Base-by-base conservation (phyloP, 2,329 filamentous ascomycete species). In the Plectosphaerella cucumerina region DNA sequence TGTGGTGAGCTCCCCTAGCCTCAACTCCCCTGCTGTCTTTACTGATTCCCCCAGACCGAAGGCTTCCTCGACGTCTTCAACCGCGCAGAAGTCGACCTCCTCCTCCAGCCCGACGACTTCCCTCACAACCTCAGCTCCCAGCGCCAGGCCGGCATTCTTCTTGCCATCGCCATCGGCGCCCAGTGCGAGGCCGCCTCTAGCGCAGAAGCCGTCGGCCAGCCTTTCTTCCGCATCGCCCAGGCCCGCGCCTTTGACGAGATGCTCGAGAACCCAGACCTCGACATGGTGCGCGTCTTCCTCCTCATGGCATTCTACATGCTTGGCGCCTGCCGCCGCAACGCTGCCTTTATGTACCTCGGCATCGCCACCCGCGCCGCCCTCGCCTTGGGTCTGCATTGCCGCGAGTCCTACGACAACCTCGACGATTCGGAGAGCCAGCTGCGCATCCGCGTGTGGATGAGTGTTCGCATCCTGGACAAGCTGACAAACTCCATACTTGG, bases 321-420 rank as follows among this genome's bases (percentile, higher is more conserved):
- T 2, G 79, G 77, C 0, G 77, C 77, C 5, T 83, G 80, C 49
- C 77, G 78, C 23, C 69, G 80, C 10, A 84, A 84, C 50, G 72
- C 81, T 2, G 81, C 81, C 0, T 85, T 82, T 49, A 82, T 85
- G 77, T 85, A 84, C 50, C 61, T 85, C 5, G 81, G 81, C 0
- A 75, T 84, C 14, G 81, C 82, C 2, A 70, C 76, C 0, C 75
- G 78, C 50, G 77, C 81, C 0, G 81, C 81, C 1, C 75, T 78
- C 8, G 78, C 80, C 1, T 59, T 85, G 1, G 82, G 82, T 0
- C 60, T 85, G 4, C 80, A 84, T 49, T 65, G 65, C 60, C 48
- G 61, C 53, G 53, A 65, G 59, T 53, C 66, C 53, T 66, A 64
- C 35, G 42, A 57, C 4, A 53, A 60, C 39, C 53, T 59, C 48